Percentiles rank a stretch among this genome's conserved stretches.
Conservation (phyloP, 345 rosid species). For the Melastoma malabathricum region DNA sequence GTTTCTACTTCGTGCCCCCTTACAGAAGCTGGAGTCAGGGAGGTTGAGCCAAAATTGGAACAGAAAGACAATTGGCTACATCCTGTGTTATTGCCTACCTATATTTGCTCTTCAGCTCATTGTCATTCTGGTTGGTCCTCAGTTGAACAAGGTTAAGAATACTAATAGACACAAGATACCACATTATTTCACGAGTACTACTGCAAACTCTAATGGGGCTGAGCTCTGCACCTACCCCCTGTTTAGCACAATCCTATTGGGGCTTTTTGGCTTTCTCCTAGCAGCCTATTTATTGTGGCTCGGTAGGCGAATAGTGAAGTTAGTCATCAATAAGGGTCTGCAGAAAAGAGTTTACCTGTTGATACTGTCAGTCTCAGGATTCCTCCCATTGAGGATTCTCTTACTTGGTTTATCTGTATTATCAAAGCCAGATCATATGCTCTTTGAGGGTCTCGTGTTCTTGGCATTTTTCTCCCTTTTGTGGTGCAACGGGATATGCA, state of each 20-base stretch:
- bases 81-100: conserved; percentile 69
- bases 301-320: conserved; percentile 68
- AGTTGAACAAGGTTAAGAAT: conserved; percentile 36
- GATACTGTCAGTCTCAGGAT: conserved; percentile 68
- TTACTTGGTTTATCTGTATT: conserved; percentile 75
- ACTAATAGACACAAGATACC: conserved; percentile 32
- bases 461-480: conserved; percentile 63
- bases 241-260: conserved; percentile 72
- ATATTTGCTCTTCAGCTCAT: conserved; percentile 72
- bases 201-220: conserved; percentile 15
- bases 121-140: conserved; percentile 52
- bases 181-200: conserved; percentile 44
- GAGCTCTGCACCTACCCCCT: conserved; percentile 87
- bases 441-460: conserved; percentile 75
- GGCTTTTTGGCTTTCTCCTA: conserved; percentile 52
- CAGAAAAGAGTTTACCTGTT: conserved; percentile 79
- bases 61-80: conserved; percentile 44
- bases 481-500: conserved; percentile 61
- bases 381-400: conserved; percentile 74
- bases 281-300: conserved; percentile 80
- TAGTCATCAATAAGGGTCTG: conserved; percentile 87
- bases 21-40: conserved; percentile 61
- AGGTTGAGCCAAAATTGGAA: conserved; percentile 65
- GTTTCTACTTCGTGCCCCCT: conserved; percentile 83
- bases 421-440: conserved; percentile 46